Evolutionary conservation across 2,329 filamentous ascomycete genomes (phyloP).

Genomic region (Hypoxylon sp.): DNA sequence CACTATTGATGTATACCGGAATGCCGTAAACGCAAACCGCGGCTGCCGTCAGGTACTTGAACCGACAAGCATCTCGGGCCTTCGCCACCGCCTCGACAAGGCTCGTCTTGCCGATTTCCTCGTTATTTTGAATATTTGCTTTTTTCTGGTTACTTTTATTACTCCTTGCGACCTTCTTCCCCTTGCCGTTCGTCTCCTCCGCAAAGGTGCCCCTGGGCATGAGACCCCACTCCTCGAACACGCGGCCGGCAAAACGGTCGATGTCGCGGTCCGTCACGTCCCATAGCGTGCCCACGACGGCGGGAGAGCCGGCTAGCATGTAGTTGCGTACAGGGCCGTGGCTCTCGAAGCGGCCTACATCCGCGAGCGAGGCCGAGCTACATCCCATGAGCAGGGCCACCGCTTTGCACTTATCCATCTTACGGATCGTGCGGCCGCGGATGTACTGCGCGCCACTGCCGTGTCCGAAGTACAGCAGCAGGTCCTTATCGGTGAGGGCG

Average conservation of each 20-base stretch:
- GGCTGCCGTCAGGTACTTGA: constrained; percentile 93
- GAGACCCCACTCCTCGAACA: constrained; percentile 91
- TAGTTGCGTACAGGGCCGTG: constrained; percentile 93
- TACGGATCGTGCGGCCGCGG: constrained; percentile 84
- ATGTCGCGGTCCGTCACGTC: constrained; percentile 98
- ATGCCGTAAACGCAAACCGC: constrained; percentile 96
- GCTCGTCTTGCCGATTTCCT: constrained; percentile 58
- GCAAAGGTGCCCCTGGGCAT: constrained; percentile 65
- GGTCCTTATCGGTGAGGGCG: constrained; percentile 74
- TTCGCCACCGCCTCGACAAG: constrained; percentile 86
- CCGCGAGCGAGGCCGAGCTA: constrained; percentile 84
- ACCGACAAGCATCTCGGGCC: constrained; percentile 83
- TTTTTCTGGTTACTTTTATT: constrained; percentile 45
- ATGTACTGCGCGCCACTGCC: constrained; percentile 96
- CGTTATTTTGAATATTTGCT: constrained; percentile 41
- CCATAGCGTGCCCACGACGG: constrained; percentile 94
- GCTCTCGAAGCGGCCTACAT: constrained; percentile 90
- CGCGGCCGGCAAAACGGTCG: constrained; percentile 85
- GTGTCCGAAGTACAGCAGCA: constrained; percentile 96
- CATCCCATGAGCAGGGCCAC: constrained; percentile 95
- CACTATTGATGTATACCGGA: constrained; percentile 81
- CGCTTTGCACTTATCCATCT: constrained; percentile 80
- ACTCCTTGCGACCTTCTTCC: constrained; percentile 45
- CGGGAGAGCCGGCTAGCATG: constrained; percentile 87
- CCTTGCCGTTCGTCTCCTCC: constrained; percentile 54